Base-by-base conservation (phyloP, 768 basidiomycete species). In the Tricholoma flavovirens region DNA sequence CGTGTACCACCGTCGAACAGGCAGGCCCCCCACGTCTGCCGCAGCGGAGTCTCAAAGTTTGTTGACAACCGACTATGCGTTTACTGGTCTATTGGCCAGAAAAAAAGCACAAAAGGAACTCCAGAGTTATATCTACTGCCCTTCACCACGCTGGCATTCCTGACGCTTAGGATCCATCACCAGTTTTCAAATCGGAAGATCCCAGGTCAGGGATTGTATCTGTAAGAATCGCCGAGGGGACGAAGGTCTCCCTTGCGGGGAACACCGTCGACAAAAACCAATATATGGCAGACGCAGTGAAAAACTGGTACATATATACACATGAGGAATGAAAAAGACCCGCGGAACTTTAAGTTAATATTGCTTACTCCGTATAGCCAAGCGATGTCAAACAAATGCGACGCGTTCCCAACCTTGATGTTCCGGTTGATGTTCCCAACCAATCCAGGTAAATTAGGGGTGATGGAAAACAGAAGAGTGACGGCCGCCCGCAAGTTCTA, bases 401-500 rank as follows among this genome's bases (percentile, higher is more conserved):
- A 64, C 1, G 76, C 78, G 30, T 80, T 73, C 15, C 88, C 88
- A 24, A 90, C 83, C 0, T 75, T 56, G 64, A 93, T 78, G 9
- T 69, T 73, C 2, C 81, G 67, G 63, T 88, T 86, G 70, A 96
- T 91, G 40, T 82, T 83, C 62, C 82, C 78, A 56, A 88, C 81
- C 50, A 95, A 77, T 2, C 93, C 92, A 0, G 92, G 92, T 15
- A 95, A 64, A 56, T 79, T 84, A 3, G 88, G 88, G 1, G 82
- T 76, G 0, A 91, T 83, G 4, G 88, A 83, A 53, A 83, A 68
- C 19, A 93, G 65, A 10, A 93, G 70, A 0, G 91, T 83, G 1
- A 81, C 77, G 3, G 81, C 77, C 1, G 91, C 90, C 22, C 90
- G 77, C 88, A 90, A 92, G 69, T 95, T 94, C 87, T 90, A 29